phyloP scores from a whole-genome alignment of 352 stramenopile genomes.

The Hyphochytrium catenoides region DNA sequence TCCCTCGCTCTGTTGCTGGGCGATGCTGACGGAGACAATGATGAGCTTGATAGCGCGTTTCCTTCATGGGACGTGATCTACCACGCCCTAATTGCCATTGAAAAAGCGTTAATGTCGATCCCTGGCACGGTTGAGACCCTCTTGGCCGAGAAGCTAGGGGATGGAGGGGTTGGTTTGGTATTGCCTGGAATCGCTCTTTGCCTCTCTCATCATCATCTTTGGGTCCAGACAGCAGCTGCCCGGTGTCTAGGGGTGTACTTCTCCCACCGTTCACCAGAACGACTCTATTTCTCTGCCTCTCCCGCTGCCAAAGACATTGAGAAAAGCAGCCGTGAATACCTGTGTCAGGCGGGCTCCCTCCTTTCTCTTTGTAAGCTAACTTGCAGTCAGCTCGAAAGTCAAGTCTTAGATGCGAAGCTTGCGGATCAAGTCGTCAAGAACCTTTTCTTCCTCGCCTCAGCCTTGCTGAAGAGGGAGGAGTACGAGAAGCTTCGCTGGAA shows the following conservation, averaged over 20 bases:
- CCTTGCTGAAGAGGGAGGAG: too few relatives aligned
- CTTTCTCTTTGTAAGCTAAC: slow-evolving; percentile 28
- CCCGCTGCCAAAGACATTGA: slow-evolving; percentile 15
- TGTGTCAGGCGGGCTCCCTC: slow-evolving; percentile 24
- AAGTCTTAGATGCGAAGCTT: slow-evolving; percentile 20
- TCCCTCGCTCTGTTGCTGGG: slow-evolving; percentile 17
- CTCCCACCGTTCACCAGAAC: slow-evolving; percentile 15
- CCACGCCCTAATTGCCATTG: slow-evolving; percentile 29
- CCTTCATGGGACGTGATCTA: slow-evolving; percentile 34
- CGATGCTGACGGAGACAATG: slow-evolving; percentile 13
- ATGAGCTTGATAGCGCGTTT: slow-evolving; percentile 16
- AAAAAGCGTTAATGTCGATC: slow-evolving; percentile 33
- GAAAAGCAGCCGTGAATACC: slow-evolving; percentile 15
- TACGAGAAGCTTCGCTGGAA: too few relatives aligned
- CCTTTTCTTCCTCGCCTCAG: slow-evolving; percentile 29
- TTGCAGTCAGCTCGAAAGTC: slow-evolving; percentile 36
- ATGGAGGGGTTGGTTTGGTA: slow-evolving; percentile 17
- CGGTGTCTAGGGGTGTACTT: slow-evolving; percentile 36
- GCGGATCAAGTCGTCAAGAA: slow-evolving; percentile 24
- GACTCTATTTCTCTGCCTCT: slow-evolving; percentile 18
- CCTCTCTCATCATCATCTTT: slow-evolving; percentile 39
- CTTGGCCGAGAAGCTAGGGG: slow-evolving; percentile 11
- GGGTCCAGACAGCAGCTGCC: slow-evolving; percentile 31
- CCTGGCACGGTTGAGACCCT: slow-evolving; percentile 28
- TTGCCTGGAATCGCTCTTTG: too few relatives aligned